Evolutionary conservation across 495 filamentous ascomycete species (phyloP).

Genomic region (Cenococcum geophilum): DNA sequence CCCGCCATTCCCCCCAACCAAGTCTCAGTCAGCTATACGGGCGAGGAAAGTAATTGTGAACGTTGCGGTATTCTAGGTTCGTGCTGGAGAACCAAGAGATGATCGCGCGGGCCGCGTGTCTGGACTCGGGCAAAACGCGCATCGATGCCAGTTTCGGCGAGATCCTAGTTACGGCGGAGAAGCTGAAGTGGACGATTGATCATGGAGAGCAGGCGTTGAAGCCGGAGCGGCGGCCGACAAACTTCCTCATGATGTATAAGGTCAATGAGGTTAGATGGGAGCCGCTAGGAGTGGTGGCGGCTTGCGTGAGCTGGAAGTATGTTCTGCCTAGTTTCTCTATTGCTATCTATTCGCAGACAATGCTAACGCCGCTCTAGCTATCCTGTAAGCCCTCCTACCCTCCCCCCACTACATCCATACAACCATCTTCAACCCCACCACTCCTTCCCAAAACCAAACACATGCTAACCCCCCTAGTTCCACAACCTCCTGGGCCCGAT

Average conservation of each 20-base stretch:
- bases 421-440: no score
- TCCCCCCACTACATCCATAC: not conserved
- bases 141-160: constrained; percentile 91
- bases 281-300: constrained; percentile 85
- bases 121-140: constrained; percentile 96
- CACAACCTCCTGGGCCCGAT: constrained; percentile 92
- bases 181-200: constrained; percentile 87
- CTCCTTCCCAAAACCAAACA: no score
- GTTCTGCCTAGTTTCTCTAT: constrained; percentile 7
- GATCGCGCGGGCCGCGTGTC: constrained; percentile 77
- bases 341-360: not conserved
- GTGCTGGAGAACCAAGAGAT: constrained; percentile 85
- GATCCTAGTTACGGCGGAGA: constrained; percentile 87
- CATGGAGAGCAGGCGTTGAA: constrained; percentile 81
- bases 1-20: not conserved
- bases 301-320: constrained; percentile 94
- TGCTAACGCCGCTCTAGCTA: constrained; percentile 33
- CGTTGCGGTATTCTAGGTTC: constrained; percentile 42
- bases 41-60: constrained; percentile 1
- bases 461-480: constrained; percentile 46
- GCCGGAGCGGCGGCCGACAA: constrained; percentile 67
- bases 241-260: constrained; percentile 94
- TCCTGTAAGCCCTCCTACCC: constrained; percentile 30
- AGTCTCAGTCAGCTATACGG: not conserved
- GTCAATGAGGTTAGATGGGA: constrained; percentile 86